These are phyloP conservation scores for Evernia prunastri DNA, from an alignment of 495 filamentous ascomycete species.

Conservation along the genomic window DNA sequence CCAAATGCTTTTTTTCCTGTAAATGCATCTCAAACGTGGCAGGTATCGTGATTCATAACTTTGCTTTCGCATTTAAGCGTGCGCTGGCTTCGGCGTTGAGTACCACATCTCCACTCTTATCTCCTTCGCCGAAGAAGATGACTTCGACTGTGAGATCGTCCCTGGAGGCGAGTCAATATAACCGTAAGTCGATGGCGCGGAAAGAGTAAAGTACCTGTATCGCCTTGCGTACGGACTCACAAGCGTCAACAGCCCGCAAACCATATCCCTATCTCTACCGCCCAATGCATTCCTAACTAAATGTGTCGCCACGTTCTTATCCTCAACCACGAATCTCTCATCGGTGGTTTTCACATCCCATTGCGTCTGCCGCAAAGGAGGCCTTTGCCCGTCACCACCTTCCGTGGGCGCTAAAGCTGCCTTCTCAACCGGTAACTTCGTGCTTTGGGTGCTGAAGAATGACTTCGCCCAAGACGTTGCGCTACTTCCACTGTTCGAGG, in stretches of 20 bases:
- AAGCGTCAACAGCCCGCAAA: conserved; percentile 87
- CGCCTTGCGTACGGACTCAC: conserved; percentile 83
- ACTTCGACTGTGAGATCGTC: conserved; percentile 98
- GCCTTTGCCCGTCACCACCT: conserved; percentile 50
- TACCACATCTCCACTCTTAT: conserved; percentile 64
- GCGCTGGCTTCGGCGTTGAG: conserved; percentile 84
- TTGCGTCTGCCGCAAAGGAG: conserved; percentile 78
- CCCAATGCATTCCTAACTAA: conserved; percentile 93
- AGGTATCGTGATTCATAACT: conserved; percentile 40
- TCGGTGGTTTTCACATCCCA: conserved; percentile 65
- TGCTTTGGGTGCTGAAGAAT: conserved; percentile 43
- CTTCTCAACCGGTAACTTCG: conserved; percentile 48
- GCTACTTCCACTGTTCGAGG: conserved; percentile 36
- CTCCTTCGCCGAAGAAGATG: conserved; percentile 89
- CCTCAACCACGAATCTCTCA: conserved; percentile 83
- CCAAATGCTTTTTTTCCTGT: conserved; percentile 6
- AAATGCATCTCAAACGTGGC: background rate
- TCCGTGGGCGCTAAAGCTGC: conserved; percentile 31
- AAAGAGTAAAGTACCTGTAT: conserved; percentile 58
- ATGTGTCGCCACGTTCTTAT: conserved; percentile 95
- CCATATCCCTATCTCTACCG: conserved; percentile 87
- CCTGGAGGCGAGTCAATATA: conserved; percentile 34
- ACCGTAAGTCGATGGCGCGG: background rate
- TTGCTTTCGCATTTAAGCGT: conserved; percentile 47
- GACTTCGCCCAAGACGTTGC: conserved; percentile 38